These are phyloP conservation scores for Volvariella volvacea DNA, from an alignment of 1,284 basidiomycete genomes.

Conservation along the genomic window DNA sequence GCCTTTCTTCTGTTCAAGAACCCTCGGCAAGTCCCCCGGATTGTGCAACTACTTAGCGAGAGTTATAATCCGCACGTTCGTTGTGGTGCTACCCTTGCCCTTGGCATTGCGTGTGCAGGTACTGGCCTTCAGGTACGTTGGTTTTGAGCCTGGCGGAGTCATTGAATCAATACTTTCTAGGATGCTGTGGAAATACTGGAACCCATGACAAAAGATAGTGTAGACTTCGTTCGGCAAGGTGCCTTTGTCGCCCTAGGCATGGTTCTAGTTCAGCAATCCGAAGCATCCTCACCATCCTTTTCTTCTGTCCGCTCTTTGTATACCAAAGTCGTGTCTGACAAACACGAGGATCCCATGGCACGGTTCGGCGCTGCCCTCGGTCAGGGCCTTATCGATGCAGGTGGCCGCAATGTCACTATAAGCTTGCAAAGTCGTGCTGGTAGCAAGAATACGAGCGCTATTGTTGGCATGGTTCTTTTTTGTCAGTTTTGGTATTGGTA, in stretches of 20 bases:
- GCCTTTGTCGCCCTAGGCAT: constrained; percentile 92
- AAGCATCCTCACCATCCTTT: constrained; percentile 79
- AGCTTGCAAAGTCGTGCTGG: constrained; percentile 88
- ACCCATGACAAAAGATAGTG: constrained; percentile 94
- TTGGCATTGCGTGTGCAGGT: constrained; percentile 96
- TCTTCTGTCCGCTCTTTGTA: constrained; percentile 78
- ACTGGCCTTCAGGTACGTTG: constrained; percentile 76
- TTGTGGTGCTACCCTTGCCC: constrained; percentile 89
- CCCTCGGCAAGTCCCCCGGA: constrained; percentile 87
- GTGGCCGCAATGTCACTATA: constrained; percentile 92
- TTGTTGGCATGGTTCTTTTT: constrained; percentile 94
- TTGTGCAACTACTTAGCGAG: constrained; percentile 92
- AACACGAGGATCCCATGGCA: constrained; percentile 97
- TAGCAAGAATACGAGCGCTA: constrained; percentile 84
- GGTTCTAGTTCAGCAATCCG: constrained; percentile 93
- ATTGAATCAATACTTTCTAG: constrained; percentile 24
- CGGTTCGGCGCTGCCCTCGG: constrained; percentile 93
- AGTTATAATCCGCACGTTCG: constrained; percentile 98
- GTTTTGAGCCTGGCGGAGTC: background rate
- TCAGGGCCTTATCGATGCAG: constrained; percentile 94
- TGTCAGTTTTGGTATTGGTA: constrained; percentile 99
- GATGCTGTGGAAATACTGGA: constrained; percentile 93
- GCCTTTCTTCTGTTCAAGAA: constrained; percentile 96
- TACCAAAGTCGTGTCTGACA: constrained; percentile 85
- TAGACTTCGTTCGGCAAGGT: constrained; percentile 97